Percentiles rank a stretch among this genome's conserved stretches.
These are phyloP conservation scores for Paradendryphiella salina DNA, from an alignment of 2,329 filamentous ascomycete species.

Conservation along the genomic window DNA sequence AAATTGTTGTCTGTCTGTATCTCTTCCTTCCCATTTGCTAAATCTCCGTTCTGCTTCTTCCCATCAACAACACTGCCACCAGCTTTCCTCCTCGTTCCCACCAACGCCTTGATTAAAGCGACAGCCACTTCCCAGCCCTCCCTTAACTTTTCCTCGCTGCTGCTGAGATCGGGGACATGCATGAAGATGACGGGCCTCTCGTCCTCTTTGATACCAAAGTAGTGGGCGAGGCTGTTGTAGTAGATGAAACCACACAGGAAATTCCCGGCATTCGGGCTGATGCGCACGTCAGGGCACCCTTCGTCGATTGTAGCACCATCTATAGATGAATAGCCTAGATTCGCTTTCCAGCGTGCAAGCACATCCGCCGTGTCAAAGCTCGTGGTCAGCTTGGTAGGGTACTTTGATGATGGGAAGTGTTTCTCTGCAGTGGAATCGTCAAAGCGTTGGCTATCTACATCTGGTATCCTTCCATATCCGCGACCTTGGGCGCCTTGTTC, in stretches of 20 bases:
- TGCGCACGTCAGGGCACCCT: slow-evolving; percentile 29
- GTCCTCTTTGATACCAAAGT: slow-evolving; percentile 21
- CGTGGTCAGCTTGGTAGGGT: slow-evolving; percentile 33
- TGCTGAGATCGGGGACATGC: slow-evolving; percentile 43
- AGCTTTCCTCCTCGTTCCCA: slow-evolving; percentile 32
- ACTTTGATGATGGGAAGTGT: slow-evolving; percentile 22
- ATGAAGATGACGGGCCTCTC: slow-evolving; percentile 42
- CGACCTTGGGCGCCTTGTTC: slow-evolving; percentile 36
- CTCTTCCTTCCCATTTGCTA: background rate
- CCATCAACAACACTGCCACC: slow-evolving; percentile 19
- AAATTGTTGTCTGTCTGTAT: slow-evolving; percentile 18
- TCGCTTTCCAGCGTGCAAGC: slow-evolving; percentile 34
- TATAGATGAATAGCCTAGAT: slow-evolving; percentile 14
- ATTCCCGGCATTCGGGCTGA: slow-evolving; percentile 41
- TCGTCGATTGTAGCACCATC: slow-evolving; percentile 1
- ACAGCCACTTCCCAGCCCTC: slow-evolving; percentile 37
- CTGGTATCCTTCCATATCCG: slow-evolving; percentile 38
- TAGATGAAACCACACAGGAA: slow-evolving; percentile 47
- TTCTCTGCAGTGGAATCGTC: slow-evolving; percentile 20
- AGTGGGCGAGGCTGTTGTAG: slow-evolving; percentile 42
- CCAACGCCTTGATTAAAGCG: slow-evolving; percentile 42
- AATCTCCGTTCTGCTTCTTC: background rate
- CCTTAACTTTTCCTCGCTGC: slow-evolving; percentile 29
- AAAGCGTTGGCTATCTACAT: slow-evolving; percentile 41
- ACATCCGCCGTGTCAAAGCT: slow-evolving; percentile 40